Conservation (phyloP, 208 protist genomes). For the Trypanosoma vivax region DNA sequence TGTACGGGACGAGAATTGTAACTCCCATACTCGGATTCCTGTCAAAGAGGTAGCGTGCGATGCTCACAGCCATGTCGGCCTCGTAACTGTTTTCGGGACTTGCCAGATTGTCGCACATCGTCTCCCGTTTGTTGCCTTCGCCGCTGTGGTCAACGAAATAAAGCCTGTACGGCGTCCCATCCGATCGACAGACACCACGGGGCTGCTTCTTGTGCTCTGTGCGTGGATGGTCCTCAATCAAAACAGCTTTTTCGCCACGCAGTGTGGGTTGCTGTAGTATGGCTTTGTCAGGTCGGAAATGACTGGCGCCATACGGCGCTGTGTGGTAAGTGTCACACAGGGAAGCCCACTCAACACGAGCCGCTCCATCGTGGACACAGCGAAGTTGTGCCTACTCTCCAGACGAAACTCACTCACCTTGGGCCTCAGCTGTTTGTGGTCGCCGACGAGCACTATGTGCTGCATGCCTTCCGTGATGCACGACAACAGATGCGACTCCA, state of each 20-base stretch:
- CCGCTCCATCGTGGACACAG: conserved; percentile 34
- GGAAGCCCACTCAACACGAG: conserved; percentile 23
- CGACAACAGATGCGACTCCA: conserved; percentile 29
- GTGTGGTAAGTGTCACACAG: conserved; percentile 28
- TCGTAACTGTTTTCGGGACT: conserved; percentile 5
- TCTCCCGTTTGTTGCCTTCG: not conserved
- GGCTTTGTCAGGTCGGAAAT: conserved; percentile 30
- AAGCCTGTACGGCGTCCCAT: conserved; percentile 1
- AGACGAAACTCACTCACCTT: conserved; percentile 27
- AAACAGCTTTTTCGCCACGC: conserved; percentile 3
- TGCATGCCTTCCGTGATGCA: conserved; percentile 28
- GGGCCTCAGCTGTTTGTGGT: conserved; percentile 38
- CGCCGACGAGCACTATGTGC: conserved; percentile 32
- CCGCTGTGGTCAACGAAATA: conserved; percentile 2
- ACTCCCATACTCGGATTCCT: conserved; percentile 19
- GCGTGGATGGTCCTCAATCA: conserved; percentile 21
- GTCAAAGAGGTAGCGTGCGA: conserved; percentile 20
- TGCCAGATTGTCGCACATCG: not conserved
- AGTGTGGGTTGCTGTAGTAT: conserved; percentile 17
- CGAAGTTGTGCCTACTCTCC: conserved; percentile 14
- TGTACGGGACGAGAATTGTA: conserved; percentile 62
- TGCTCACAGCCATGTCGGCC: conserved; percentile 8
- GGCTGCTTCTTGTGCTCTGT: not conserved
- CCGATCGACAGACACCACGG: not conserved
- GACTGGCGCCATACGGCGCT: conserved; percentile 27